phyloP scores from a whole-genome alignment of 306 rosid species.

The Lupinus albus region DNA sequence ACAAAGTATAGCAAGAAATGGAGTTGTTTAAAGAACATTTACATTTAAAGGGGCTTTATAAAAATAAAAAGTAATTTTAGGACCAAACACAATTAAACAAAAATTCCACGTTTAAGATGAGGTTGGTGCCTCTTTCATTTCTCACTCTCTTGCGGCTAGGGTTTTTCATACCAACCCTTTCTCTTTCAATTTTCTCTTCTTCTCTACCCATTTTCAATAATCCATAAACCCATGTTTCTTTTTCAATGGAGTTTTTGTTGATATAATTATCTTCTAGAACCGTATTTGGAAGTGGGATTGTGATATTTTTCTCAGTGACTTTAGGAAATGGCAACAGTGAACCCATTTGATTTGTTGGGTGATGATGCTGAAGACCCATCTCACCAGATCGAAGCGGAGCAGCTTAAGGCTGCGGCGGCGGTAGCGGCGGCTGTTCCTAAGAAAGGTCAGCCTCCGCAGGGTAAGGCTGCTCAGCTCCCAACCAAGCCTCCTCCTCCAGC shows the following conservation, averaged over 20 bases:
- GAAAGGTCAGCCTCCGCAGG: conserved; percentile 45
- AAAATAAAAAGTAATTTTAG: not conserved
- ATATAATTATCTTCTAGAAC: conserved; percentile 6
- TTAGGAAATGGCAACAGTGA: conserved; percentile 68
- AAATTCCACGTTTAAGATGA: not conserved
- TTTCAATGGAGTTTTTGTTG: conserved; percentile 52
- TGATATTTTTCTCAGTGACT: not conserved
- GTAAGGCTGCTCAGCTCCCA: too few species aligned
- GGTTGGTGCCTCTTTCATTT: not conserved
- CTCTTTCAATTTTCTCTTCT: not conserved
- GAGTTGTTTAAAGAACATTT: not conserved
- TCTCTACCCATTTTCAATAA: conserved; percentile 14
- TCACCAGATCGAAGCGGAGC: conserved; percentile 65
- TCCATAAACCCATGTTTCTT: conserved; percentile 8
- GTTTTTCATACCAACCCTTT: conserved; percentile 40
- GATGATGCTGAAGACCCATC: conserved; percentile 94
- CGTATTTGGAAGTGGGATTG: conserved; percentile 13
- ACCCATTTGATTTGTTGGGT: conserved; percentile 89
- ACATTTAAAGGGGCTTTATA: not conserved
- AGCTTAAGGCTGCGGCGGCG: conserved; percentile 48
- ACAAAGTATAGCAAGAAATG: too few species aligned
- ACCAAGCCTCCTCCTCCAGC: conserved; percentile 82
- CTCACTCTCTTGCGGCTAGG: conserved; percentile 67
- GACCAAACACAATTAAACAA: not conserved
- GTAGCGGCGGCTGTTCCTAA: conserved; percentile 43